Evolutionary conservation across 805 yeast species (phyloP).

Genomic region (Saccharomycopsis malanga): DNA sequence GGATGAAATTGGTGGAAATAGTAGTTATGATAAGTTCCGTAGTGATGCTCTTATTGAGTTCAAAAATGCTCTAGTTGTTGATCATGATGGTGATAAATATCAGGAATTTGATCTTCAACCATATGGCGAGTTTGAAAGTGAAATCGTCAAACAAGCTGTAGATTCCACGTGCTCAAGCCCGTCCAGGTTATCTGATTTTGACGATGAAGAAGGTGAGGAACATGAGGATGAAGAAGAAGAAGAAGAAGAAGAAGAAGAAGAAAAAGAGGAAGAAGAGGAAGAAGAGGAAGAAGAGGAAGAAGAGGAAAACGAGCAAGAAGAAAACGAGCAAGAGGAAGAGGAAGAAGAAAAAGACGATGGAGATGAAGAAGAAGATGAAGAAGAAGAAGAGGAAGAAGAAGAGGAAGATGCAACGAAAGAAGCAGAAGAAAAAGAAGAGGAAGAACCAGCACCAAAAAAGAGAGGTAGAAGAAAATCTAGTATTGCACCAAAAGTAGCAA

Average conservation of each 20-base stretch:
- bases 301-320: neutral
- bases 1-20: conserved; percentile 25
- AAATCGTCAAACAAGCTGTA: conserved; percentile 8
- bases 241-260: conserved; percentile 5
- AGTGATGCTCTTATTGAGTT: neutral
- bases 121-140: conserved; percentile 4
- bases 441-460: neutral
- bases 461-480: conserved; percentile 2
- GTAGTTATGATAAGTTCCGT: conserved; percentile 25
- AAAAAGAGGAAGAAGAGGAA: conserved; percentile 1
- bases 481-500: neutral
- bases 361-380: conserved; percentile 5
- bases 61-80: neutral
- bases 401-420: conserved; percentile 1
- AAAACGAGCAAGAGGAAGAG: conserved; percentile 1
- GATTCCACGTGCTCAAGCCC: conserved; percentile 20
- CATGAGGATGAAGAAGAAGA: neutral
- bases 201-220: conserved; percentile 7
- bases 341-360: conserved; percentile 4
- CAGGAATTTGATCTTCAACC: conserved; percentile 18
- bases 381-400: conserved; percentile 5
- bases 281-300: conserved; percentile 3
- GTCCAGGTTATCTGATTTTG: conserved; percentile 10
- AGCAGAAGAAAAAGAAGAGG: conserved; percentile 3
- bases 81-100: conserved; percentile 15